Conservation (phyloP, 2,329 filamentous ascomycete species). For the Knoxdaviesia proteae region DNA sequence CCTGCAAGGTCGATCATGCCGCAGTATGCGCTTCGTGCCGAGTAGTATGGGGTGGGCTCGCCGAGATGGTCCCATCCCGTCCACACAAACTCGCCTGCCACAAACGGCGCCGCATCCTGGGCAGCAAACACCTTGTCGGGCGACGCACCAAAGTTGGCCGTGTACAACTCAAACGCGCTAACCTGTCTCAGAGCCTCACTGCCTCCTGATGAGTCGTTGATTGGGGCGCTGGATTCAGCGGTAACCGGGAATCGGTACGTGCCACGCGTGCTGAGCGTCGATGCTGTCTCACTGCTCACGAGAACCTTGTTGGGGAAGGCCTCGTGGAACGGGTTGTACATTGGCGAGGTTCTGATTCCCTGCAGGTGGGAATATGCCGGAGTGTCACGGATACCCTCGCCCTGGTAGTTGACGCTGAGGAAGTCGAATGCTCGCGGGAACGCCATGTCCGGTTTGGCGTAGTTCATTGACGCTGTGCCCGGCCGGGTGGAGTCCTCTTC, state of each 20-base stretch:
- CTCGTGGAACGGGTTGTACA: constrained; percentile 21
- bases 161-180: constrained; percentile 30
- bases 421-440: constrained; percentile 23
- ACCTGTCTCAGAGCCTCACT: constrained; percentile 17
- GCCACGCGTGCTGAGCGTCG: constrained; percentile 25
- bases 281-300: constrained; percentile 19
- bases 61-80: constrained; percentile 28
- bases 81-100: constrained; percentile 33
- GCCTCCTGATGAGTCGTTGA: constrained; percentile 8
- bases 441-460: constrained; percentile 16
- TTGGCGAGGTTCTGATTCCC: constrained; percentile 11
- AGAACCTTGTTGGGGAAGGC: constrained; percentile 25
- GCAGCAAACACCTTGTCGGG: constrained; percentile 29
- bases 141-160: constrained; percentile 22
- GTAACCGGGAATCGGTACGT: constrained; percentile 32
- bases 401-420: constrained; percentile 33
- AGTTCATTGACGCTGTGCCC: constrained; percentile 24
- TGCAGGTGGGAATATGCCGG: constrained; percentile 10
- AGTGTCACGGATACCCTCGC: constrained; percentile 20
- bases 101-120: constrained; percentile 26
- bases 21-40: constrained; percentile 28
- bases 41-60: constrained; percentile 26
- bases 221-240: constrained; percentile 13
- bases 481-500: constrained; percentile 26
- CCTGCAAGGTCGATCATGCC: constrained; percentile 36